Evolutionary conservation across 192 early-diverging fungal species (phyloP), one percentile per base, ranked within the genome.

Genomic region (Coemansia sp.): DNA sequence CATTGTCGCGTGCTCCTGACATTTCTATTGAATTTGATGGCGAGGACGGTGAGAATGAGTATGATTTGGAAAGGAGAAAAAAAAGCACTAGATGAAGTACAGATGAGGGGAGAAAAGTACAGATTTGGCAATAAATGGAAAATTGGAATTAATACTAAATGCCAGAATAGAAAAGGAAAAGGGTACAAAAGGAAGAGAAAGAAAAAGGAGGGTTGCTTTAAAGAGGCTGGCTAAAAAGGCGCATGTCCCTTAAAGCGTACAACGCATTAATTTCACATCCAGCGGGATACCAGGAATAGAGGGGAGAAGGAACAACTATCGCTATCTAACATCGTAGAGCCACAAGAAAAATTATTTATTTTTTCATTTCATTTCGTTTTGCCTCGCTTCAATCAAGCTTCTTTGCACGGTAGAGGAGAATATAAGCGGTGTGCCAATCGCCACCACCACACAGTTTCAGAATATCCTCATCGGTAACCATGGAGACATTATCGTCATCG

Each of bases 401-500:
- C 65, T 94, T 96, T 22, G 93, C 86, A 26, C 88, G 86, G 79
- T 98, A 98, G 43, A 98, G 83, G 5, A 89, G 87, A 75, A 98
- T 88, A 70, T 98, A 98, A 11, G 95, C 94, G 8, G 87, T 90
- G 59, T 91, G 90, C 85, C 89, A 90, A 65, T 91, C 90, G 22
- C 89, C 96, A 39, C 96, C 95, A 19, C 97, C 96, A 65, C 92
- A 91, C 42, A 99, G 85, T 78, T 92, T 94, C 43, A 88, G 73
- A 61, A 99, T 93, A 19, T 99, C 97, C 16, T 93, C 92, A 61
- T 91, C 86, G 9, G 83, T 88, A 37, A 96, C 87, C 41, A 87
- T 84, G 6, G 92, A 91, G 12, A 99, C 97, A 39, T 93, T 88
- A 54, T 99, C 96, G 73, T 99, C 97, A 69, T 99, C 94, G 76